A percentile compares a stretch with the other conserved stretches of the same genome.
These are phyloP conservation scores for Ceratocystis diversiconidia DNA, from an alignment of 2,329 filamentous ascomycete genomes.

Conservation along the genomic window DNA sequence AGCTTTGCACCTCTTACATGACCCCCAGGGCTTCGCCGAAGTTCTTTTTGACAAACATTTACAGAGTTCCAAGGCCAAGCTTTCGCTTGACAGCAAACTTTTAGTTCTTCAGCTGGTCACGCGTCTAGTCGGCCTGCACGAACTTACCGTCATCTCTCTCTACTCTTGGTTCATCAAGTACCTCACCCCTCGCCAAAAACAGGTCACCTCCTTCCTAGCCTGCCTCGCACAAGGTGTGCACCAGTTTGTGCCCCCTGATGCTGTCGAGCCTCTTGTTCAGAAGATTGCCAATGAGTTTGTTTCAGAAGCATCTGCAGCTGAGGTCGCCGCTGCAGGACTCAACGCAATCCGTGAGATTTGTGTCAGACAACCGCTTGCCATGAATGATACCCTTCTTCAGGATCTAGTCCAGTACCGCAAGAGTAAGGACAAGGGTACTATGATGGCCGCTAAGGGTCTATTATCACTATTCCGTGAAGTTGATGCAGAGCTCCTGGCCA, in stretches of 20 bases:
- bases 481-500: conserved; percentile 74
- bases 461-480: conserved; percentile 85
- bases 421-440: conserved; percentile 96
- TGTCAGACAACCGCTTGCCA: conserved; percentile 81
- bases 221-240: conserved; percentile 86
- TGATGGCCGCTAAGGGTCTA: conserved; percentile 93
- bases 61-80: conserved; percentile 69
- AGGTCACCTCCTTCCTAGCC: conserved; percentile 84
- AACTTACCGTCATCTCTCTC: conserved; percentile 73
- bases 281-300: conserved; percentile 99
- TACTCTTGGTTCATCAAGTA: conserved; percentile 96
- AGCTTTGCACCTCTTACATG: conserved; percentile 81
- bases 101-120: conserved; percentile 84
- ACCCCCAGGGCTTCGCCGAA: conserved; percentile 89
- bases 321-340: conserved; percentile 81
- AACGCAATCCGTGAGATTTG: conserved; percentile 94
- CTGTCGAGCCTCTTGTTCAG: conserved; percentile 73
- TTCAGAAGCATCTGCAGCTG: conserved; percentile 77
- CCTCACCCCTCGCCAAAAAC: conserved; percentile 74
- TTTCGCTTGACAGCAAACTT: conserved; percentile 78
- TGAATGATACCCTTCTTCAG: conserved; percentile 89
- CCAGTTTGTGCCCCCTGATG: conserved; percentile 81
- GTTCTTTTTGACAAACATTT: conserved; percentile 80
- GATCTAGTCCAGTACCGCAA: conserved; percentile 92
- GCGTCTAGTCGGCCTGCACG: conserved; percentile 80